Evolutionary conservation across 768 basidiomycete species (phyloP).

Genomic region (Pleurotus ostreatus): DNA sequence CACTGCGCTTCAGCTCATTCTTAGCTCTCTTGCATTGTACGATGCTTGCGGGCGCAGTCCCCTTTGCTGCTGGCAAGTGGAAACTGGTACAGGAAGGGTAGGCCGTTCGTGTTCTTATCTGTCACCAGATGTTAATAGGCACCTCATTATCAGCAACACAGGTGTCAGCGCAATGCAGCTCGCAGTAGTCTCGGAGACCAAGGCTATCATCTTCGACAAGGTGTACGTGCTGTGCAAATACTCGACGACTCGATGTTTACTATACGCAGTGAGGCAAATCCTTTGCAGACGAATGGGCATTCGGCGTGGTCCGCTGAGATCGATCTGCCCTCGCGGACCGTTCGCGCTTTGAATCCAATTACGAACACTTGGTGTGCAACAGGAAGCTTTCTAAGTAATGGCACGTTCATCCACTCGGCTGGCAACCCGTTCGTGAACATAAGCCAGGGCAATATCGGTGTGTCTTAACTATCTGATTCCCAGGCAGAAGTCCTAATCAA

Average conservation of each 20-base stretch:
- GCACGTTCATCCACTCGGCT: slow-evolving; percentile 29
- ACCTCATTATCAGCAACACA: slow-evolving; percentile 11
- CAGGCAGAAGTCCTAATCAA: not conserved
- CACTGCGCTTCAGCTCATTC: not conserved
- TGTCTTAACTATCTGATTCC: not conserved
- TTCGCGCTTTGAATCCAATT: slow-evolving; percentile 27
- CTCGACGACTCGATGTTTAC: not conserved
- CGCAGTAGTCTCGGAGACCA: slow-evolving; percentile 18
- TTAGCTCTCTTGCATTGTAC: not conserved
- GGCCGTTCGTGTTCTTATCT: not conserved
- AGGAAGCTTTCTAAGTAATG: slow-evolving; percentile 37
- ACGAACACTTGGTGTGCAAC: slow-evolving; percentile 40
- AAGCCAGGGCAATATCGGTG: not conserved
- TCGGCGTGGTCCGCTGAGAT: slow-evolving; percentile 43
- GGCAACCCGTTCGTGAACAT: slow-evolving; percentile 12
- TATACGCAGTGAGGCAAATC: slow-evolving; percentile 24
- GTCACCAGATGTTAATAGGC: not conserved
- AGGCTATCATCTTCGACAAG: slow-evolving; percentile 19
- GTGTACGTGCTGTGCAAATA: slow-evolving; percentile 10
- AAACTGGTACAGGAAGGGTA: slow-evolving; percentile 13
- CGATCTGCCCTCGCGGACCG: slow-evolving; percentile 34
- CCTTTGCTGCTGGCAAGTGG: slow-evolving; percentile 6
- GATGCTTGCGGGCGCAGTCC: not conserved
- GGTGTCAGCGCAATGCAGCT: slow-evolving; percentile 21
- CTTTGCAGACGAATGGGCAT: slow-evolving; percentile 36